A percentile compares a stretch with the other conserved stretches of the same genome.
These are phyloP conservation scores for Melaleuca quinquenervia DNA, from an alignment of 345 rosid genomes.

Conservation along the genomic window DNA sequence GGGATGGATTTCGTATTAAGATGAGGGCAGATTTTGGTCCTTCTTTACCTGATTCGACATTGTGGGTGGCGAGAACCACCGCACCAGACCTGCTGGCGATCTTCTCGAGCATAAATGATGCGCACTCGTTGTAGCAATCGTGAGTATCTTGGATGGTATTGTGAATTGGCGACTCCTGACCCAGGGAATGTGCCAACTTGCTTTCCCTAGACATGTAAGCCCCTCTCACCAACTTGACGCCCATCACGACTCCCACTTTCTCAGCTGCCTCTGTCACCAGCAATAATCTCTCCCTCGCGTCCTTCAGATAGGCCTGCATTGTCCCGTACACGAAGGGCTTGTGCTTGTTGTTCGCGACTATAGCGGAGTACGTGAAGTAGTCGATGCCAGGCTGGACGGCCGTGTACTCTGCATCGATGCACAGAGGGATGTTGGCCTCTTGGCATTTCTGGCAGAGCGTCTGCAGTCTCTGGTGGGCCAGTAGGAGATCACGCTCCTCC, in stretches of 20 bases:
- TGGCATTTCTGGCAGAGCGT: slow-evolving; percentile 45
- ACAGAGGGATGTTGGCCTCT: slow-evolving; percentile 40
- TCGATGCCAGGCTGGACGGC: slow-evolving; percentile 78
- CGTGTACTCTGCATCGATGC: slow-evolving; percentile 78
- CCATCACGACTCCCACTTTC: slow-evolving; percentile 51
- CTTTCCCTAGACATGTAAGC: slow-evolving; percentile 80
- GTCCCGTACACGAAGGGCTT: slow-evolving; percentile 59
- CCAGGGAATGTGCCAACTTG: slow-evolving; percentile 47
- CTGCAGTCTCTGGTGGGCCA: slow-evolving; percentile 36
- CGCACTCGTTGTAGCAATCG: slow-evolving; percentile 64
- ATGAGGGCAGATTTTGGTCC: not conserved
- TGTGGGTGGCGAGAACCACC: slow-evolving; percentile 87
- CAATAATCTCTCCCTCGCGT: slow-evolving; percentile 53
- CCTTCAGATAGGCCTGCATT: slow-evolving; percentile 76
- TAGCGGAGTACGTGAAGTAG: slow-evolving; percentile 58
- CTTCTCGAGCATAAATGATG: slow-evolving; percentile 57
- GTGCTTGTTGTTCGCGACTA: slow-evolving; percentile 33
- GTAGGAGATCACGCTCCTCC: slow-evolving; percentile 50
- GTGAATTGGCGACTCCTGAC: slow-evolving; percentile 70
- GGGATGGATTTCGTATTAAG: not conserved
- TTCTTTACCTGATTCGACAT: slow-evolving; percentile 57
- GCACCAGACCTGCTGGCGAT: slow-evolving; percentile 44
- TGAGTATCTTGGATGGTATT: slow-evolving; percentile 61
- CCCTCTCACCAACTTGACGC: slow-evolving; percentile 79
- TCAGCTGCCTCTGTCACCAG: slow-evolving; percentile 41